Evolutionary conservation across 768 basidiomycete species (phyloP), one percentile per base, ranked within the genome.

Genomic region (Aureoboletus auriporus): DNA sequence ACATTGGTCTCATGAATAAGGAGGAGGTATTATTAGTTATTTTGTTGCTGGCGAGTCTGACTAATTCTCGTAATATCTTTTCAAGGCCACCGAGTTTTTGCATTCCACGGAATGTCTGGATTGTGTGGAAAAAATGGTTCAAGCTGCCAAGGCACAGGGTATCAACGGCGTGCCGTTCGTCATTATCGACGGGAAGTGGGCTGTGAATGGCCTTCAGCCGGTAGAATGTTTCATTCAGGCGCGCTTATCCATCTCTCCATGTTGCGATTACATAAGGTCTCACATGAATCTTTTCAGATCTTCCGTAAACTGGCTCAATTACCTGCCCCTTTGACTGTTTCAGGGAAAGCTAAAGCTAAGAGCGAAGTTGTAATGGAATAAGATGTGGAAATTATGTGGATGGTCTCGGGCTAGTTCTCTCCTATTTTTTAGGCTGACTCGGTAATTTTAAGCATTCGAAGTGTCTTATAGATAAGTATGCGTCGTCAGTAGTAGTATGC

Each of bases 91-190:
- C 5, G 41, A 56, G 16, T 79, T 76, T 62, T 62, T 79, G 38
- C 46, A 53, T 6, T 68, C 71, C 1, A 63, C 66, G 30, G 72
- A 72, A 49, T 64, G 65, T 49, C 51, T 59, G 44, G 58, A 66
- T 30, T 69, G 73, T 36, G 71, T 78, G 11, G 54, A 70, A 39
- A 64, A 62, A 30, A 72, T 69, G 50, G 66, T 74, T 8, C 55
- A 56, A 14, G 65, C 68, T 20, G 74, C 75, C 11, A 68, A 65
- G 47, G 51, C 58, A n/a, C 60, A 67, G 3, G 74, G 75, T 26
- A 71, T 79, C 47, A 68, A 60, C 10, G 77, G 78, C 28, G 76
- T 79, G 0, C 78, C 78, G 13, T 78, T 76, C 56, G 68, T 75
- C 44, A 72, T 78, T 26, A 69, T 77, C 45, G 66, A 76, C 33